A percentile compares a stretch with the other conserved stretches of the same genome.
Conservation (phyloP, 176 grass and related monocot genomes). For the Avena insularis region DNA sequence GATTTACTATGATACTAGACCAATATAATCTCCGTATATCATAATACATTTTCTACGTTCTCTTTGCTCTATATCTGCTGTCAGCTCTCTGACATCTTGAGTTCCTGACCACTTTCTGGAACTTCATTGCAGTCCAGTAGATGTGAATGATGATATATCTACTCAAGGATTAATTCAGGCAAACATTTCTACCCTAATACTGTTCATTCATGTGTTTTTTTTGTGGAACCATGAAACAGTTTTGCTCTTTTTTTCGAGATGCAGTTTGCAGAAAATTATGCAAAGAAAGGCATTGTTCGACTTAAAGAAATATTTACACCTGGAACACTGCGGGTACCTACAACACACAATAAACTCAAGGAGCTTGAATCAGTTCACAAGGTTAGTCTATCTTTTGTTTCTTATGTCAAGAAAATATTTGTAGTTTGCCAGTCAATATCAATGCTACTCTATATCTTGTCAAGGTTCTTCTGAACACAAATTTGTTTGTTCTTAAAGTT, state of each 20-base stretch:
- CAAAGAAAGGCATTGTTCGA: slow-evolving; percentile 85
- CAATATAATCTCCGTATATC: neutral
- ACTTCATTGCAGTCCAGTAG: slow-evolving; percentile 74
- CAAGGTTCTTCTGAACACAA: slow-evolving; percentile 22
- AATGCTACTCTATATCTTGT: slow-evolving; percentile 11
- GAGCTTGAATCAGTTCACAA: slow-evolving; percentile 99
- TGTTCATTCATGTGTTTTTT: slow-evolving; percentile 33
- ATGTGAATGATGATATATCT: slow-evolving; percentile 88
- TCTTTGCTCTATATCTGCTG: slow-evolving; percentile 3
- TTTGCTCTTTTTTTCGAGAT: slow-evolving; percentile 32
- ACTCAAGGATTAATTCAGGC: slow-evolving; percentile 87
- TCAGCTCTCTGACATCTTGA: neutral
- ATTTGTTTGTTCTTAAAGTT: slow-evolving; percentile 1
- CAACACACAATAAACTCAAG: slow-evolving; percentile 84
- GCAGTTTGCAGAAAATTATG: slow-evolving; percentile 96
- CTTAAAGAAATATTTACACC: slow-evolving; percentile 97
- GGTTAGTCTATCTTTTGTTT: slow-evolving; percentile 49
- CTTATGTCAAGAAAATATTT: slow-evolving; percentile 23
- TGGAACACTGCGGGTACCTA: slow-evolving; percentile 86
- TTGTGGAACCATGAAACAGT: slow-evolving; percentile 25
- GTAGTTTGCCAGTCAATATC: neutral
- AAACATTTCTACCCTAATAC: slow-evolving; percentile 34
- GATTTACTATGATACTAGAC: slow-evolving; percentile 19
- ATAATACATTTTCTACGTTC: neutral
- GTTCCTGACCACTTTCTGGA: slow-evolving; percentile 23